Conservation (phyloP, 176 grass and related monocot species). For the Sorghum bicolor region DNA sequence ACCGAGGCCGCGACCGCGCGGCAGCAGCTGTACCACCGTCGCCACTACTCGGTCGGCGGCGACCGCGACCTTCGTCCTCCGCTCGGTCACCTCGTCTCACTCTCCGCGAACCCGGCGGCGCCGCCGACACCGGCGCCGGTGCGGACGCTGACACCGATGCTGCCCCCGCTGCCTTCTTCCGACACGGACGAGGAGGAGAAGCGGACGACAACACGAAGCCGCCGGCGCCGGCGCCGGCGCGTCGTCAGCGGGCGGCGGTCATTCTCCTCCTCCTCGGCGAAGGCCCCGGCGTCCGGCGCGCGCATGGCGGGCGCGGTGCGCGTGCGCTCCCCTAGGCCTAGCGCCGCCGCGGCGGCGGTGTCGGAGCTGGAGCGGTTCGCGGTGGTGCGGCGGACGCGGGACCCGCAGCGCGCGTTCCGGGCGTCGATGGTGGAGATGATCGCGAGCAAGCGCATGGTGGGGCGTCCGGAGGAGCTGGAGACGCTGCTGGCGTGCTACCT, state of each 20-base stretch:
- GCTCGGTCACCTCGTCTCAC: constrained; percentile 37
- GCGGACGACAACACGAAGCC: not conserved
- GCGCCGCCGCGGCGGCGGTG: not conserved
- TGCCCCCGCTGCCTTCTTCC: constrained; percentile 16
- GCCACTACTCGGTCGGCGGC: constrained; percentile 58
- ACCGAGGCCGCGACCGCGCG: constrained; percentile 1
- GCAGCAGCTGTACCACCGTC: constrained; percentile 16
- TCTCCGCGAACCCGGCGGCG: not conserved
- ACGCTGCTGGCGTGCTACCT: constrained; percentile 86
- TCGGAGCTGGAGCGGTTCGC: constrained; percentile 63
- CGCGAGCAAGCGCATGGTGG: constrained; percentile 61
- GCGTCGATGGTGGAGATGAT: constrained; percentile 94
- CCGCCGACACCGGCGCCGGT: not conserved
- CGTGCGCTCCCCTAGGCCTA: constrained; percentile 36
- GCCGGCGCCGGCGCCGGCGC: constrained; percentile 13
- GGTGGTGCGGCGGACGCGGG: constrained; percentile 69
- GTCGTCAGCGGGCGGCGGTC: constrained; percentile 33
- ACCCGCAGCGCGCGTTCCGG: constrained; percentile 75
- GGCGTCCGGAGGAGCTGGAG: constrained; percentile 77
- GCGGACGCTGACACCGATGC: not conserved
- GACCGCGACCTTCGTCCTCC: constrained; percentile 36
- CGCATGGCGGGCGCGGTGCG: constrained; percentile 16
- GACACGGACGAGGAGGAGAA: constrained; percentile 37
- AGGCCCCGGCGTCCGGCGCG: constrained; percentile 26
- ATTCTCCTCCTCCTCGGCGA: constrained; percentile 48